phyloP scores from a whole-genome alignment of 306 rosid genomes.

The Crotalaria pallida region DNA sequence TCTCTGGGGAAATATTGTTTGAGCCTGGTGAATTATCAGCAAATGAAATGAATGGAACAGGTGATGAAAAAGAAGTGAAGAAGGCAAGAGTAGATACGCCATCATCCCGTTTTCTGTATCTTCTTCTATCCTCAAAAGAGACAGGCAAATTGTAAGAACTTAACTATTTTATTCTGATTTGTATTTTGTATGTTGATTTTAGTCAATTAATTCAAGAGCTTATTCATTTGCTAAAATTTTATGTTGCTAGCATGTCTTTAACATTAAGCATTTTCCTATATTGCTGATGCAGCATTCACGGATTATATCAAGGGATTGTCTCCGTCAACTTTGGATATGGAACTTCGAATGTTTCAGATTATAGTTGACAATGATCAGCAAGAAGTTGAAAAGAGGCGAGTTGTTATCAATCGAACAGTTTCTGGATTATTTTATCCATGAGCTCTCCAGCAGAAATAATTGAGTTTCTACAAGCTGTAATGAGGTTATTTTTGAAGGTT shows the following conservation, averaged over 20 bases:
- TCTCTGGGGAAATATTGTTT: conserved; percentile 85
- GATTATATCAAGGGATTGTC: conserved; percentile 71
- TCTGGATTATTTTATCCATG: conserved; percentile 69
- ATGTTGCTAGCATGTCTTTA: not conserved
- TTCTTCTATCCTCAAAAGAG: conserved; percentile 58
- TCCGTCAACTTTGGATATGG: conserved; percentile 84
- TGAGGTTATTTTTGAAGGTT: conserved; percentile 86
- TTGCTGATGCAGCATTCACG: conserved; percentile 72
- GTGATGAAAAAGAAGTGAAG: conserved; percentile 26
- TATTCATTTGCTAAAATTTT: not conserved
- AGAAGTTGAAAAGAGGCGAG: conserved; percentile 60
- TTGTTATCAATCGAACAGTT: conserved; percentile 57
- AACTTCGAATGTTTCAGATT: conserved; percentile 80
- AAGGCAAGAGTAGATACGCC: conserved; percentile 32
- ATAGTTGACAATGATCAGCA: conserved; percentile 59
- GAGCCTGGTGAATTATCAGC: conserved; percentile 48
- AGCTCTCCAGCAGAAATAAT: conserved; percentile 71
- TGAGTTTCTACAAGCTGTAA: conserved; percentile 88
- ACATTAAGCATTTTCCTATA: not conserved
- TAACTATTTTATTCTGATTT: conserved; percentile 4
- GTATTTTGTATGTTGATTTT: not conserved
- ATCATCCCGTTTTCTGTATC: conserved; percentile 51
- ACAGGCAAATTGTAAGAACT: conserved; percentile 49
- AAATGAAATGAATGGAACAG: conserved; percentile 29
- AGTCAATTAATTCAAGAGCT: not conserved